These are phyloP conservation scores for Amaranthus cruentus DNA, from an alignment of 148 eudicot genomes.

Conservation along the genomic window DNA sequence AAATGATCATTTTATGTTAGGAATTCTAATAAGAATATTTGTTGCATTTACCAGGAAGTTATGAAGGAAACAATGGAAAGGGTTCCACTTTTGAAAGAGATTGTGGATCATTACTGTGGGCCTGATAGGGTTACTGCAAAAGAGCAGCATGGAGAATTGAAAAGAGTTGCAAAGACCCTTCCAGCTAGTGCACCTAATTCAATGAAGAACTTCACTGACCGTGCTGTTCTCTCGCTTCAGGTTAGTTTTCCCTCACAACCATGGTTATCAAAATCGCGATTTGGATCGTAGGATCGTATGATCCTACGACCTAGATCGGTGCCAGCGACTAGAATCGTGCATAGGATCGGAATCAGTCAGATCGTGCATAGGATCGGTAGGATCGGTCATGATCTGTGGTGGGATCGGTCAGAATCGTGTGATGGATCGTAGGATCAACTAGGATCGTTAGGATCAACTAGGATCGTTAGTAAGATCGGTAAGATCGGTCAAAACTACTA, in stretches of 20 bases:
- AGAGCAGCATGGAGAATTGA: conserved; percentile 69
- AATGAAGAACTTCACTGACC: conserved; percentile 65
- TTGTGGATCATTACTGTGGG: conserved; percentile 77
- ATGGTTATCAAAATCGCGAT: no score
- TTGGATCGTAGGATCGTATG: no score
- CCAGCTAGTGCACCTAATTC: conserved; percentile 65
- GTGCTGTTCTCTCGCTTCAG: conserved; percentile 88
- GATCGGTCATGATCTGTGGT: no score
- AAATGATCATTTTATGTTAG: neutral
- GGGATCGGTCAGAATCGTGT: no score
- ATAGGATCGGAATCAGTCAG: no score
- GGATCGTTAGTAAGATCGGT: no score
- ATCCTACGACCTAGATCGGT: no score
- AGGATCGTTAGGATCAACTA: no score
- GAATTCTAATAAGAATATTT: neutral
- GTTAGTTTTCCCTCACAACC: conserved; percentile 31
- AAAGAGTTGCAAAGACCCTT: conserved; percentile 80
- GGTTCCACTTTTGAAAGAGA: conserved; percentile 71
- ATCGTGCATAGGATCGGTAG: no score
- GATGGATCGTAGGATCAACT: no score
- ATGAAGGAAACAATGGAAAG: conserved; percentile 66
- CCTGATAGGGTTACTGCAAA: conserved; percentile 81
- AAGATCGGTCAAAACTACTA: no score
- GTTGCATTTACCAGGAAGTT: conserved; percentile 38
- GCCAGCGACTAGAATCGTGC: no score